Evolutionary conservation across 345 rosid genomes (phyloP).

Genomic region (Abelmoschus esculentus): DNA sequence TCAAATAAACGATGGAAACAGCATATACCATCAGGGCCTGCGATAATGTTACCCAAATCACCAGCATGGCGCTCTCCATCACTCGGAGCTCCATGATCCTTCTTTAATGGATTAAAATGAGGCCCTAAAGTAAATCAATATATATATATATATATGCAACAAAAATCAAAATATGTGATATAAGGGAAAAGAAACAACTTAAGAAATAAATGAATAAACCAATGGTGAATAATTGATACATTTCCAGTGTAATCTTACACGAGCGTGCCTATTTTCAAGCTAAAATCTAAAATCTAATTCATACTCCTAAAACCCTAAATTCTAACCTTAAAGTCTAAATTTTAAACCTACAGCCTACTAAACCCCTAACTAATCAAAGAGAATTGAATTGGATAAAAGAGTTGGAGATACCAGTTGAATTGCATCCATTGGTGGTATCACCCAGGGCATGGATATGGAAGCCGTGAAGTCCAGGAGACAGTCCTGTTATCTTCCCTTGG

Average conservation of each 20-base stretch:
- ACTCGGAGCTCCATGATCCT: slow-evolving; percentile 67
- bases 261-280: too few species aligned
- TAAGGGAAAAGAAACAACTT: neutral
- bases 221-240: too few species aligned
- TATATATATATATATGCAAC: neutral
- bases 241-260: too few species aligned
- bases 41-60: slow-evolving; percentile 83
- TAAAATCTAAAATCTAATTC: too few species aligned
- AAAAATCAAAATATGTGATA: neutral
- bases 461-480: slow-evolving; percentile 77
- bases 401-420: slow-evolving; percentile 62
- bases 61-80: slow-evolving; percentile 85
- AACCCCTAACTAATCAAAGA: neutral
- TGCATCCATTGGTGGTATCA: slow-evolving; percentile 95
- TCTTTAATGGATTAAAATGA: slow-evolving; percentile 88
- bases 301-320: too few species aligned
- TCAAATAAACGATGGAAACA: neutral
- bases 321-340: too few species aligned
- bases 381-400: neutral
- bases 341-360: too few species aligned
- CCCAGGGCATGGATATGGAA: slow-evolving; percentile 91
- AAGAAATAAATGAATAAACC: neutral
- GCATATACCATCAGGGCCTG: slow-evolving; percentile 60
- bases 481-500: slow-evolving; percentile 64
- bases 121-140: slow-evolving; percentile 44